Conservation (phyloP, 768 basidiomycete species). For the Pleurotus djamor region DNA sequence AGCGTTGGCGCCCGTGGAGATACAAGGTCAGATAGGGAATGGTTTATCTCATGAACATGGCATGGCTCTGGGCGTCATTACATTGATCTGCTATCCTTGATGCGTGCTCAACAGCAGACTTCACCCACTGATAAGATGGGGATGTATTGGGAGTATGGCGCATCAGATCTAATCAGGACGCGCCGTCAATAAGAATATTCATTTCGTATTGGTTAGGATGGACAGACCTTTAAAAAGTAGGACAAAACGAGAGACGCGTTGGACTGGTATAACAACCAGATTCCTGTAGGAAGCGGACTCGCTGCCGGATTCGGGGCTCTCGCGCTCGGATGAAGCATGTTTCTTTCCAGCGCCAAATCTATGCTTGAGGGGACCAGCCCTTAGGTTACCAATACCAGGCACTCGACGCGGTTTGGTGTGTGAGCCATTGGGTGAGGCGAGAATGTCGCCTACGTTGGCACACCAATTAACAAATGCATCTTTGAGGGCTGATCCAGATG, state of each 20-base stretch:
- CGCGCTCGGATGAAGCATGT: no score
- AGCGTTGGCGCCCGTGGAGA: no score
- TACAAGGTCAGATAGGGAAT: not conserved
- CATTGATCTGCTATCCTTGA: constrained; percentile 44
- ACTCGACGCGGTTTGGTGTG: not conserved
- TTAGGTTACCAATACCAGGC: no score
- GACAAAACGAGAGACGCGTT: constrained; percentile 63
- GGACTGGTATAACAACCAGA: constrained; percentile 60
- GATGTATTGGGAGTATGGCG: constrained; percentile 46
- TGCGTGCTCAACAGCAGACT: constrained; percentile 46
- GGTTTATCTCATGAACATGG: constrained; percentile 34
- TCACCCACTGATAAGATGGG: constrained; percentile 41
- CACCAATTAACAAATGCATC: constrained; percentile 61
- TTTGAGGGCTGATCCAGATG: constrained; percentile 50
- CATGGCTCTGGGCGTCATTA: constrained; percentile 47
- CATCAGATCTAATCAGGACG: constrained; percentile 41
- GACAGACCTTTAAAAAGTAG: constrained; percentile 56
- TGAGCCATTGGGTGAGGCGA: constrained; percentile 15
- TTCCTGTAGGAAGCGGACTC: constrained; percentile 30
- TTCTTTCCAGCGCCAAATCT: constrained; percentile 15
- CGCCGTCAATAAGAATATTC: not conserved
- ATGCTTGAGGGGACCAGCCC: constrained; percentile 12
- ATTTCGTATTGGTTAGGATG: not conserved
- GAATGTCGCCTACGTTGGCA: constrained; percentile 49
- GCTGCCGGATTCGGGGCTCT: no score